Conservation (phyloP, 345 rosid species). For the Syzygium grande region DNA sequence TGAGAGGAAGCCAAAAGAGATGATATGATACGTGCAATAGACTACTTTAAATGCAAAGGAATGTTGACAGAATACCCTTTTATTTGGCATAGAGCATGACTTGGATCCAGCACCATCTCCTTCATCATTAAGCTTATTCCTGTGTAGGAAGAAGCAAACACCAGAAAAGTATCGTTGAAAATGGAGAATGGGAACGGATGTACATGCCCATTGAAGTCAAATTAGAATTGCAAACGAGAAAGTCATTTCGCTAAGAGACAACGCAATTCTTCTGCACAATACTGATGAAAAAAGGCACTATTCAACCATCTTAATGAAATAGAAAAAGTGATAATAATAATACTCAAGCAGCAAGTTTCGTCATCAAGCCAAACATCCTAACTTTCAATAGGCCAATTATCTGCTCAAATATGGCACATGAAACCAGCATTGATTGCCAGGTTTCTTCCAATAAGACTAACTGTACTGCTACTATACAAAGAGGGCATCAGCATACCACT, state of each 20-base stretch:
- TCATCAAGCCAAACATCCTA: background rate
- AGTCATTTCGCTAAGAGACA: background rate
- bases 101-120: background rate
- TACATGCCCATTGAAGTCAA: background rate
- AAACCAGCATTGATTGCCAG: background rate
- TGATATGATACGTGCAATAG: background rate
- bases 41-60: background rate
- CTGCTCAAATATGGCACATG: background rate
- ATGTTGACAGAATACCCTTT: background rate
- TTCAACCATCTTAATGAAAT: background rate
- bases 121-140: constrained; percentile 13
- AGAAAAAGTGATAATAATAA: background rate
- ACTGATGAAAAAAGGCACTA: background rate
- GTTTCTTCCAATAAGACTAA: background rate
- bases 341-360: background rate
- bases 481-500: background rate
- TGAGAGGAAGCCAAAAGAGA: background rate
- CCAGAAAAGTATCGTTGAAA: background rate
- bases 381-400: background rate
- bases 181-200: background rate
- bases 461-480: background rate
- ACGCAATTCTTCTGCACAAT: background rate
- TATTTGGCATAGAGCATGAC: background rate
- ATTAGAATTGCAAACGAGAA: background rate
- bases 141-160: constrained; percentile 1